Base-by-base conservation (phyloP, 164 flowering plant species). In the Stephania yunnanensis region DNA sequence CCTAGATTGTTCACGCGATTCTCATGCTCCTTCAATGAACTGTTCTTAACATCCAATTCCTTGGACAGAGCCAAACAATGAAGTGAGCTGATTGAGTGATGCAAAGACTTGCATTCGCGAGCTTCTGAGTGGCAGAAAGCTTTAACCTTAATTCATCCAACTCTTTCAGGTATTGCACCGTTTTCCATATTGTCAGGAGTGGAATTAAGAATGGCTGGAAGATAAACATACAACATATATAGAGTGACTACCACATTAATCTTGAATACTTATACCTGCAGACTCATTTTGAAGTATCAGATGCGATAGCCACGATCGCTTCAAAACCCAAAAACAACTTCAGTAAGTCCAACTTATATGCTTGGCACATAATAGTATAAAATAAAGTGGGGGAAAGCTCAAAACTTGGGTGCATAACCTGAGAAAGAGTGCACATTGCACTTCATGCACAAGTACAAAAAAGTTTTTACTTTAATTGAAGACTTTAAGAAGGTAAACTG, bases 61-160 rank as follows among this genome's bases (percentile, higher is more conserved):
- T 86, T 87, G 42, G 84, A 67, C 29, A 93, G 83, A 8, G 81
- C 81, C 73, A 82, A 74, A 74, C 97, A 93, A 78, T 93, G 93
- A 29, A 83, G 76, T 91, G 91, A 25, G 95, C 92, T 66, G 92
- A 87, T 74, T 90, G 83, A 73, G 95, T 53, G 97, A 86, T 68
- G 82, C 85, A n/a, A 61, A 90, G 89, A 88, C 92, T 91, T 52
- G 89, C 90, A 79, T 89, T 87, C 30, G 97, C 97, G 71, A 90
- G 85, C 76, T 87, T 91, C 80, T 80, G 85, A 75, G 93, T 84
- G 72, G 73, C 79, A 36, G 86, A 82, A 52, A 95, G 91, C 80
- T 90, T 86, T 19, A 84, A 75, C 78, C 88, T 84, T 19, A 91
- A 83, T 77, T 77, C 86, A 78, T 87, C 94, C 84, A 93, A 69